Conservation (phyloP, 495 filamentous ascomycete species). For the Chlorociboria aeruginascens region DNA sequence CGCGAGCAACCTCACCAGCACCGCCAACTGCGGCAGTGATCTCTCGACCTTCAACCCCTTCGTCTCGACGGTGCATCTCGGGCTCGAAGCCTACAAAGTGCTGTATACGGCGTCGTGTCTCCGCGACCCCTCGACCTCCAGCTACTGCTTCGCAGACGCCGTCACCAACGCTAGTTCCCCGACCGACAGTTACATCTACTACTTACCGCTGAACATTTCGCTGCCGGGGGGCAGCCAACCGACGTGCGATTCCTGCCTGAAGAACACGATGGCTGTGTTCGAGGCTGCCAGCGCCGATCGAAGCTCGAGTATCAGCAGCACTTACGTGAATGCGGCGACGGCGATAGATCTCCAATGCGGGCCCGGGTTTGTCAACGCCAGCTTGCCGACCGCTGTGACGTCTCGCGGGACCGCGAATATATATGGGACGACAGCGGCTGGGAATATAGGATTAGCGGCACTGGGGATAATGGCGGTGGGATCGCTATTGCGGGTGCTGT, state of each 20-base stretch:
- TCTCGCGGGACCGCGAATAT: no score
- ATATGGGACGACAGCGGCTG: no score
- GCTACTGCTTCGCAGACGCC: constrained; percentile 74
- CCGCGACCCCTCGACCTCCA: constrained; percentile 35
- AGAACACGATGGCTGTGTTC: constrained; percentile 60
- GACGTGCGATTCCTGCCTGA: constrained; percentile 56
- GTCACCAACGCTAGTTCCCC: constrained; percentile 59
- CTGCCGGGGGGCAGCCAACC: constrained; percentile 52
- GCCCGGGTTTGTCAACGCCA: constrained; percentile 45
- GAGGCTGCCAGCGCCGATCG: constrained; percentile 46
- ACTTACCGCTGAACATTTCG: constrained; percentile 62
- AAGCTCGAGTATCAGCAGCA: constrained; percentile 40
- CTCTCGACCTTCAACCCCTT: constrained; percentile 50
- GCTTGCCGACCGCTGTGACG: neutral
- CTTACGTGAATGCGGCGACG: constrained; percentile 51
- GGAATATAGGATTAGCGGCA: no score
- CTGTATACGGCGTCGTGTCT: constrained; percentile 74
- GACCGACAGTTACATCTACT: constrained; percentile 67
- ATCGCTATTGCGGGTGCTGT: no score
- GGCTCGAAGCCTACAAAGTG: constrained; percentile 59
- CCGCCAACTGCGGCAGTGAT: constrained; percentile 59
- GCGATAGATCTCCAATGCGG: constrained; percentile 58
- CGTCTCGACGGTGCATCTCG: constrained; percentile 61
- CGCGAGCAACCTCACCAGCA: constrained; percentile 42
- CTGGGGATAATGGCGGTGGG: no score